Evolutionary conservation across 257 asterid genomes (phyloP).

Genomic region (Solanum raphanifolium): DNA sequence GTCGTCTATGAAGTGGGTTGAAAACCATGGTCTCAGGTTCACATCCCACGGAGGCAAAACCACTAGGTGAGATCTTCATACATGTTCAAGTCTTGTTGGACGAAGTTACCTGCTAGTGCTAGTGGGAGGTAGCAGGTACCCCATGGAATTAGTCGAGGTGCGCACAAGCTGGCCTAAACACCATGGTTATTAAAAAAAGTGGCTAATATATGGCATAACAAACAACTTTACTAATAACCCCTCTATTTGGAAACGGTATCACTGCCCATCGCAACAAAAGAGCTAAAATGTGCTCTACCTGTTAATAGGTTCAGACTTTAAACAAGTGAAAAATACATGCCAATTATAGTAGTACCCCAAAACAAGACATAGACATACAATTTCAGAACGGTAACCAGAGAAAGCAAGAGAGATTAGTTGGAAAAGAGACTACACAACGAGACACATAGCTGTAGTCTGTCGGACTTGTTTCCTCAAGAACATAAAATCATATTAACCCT

Average conservation of each 20-base stretch:
- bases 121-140: neutral
- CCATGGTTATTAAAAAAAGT: neutral
- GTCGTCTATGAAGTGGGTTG: neutral
- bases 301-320: neutral
- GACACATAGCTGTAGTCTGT: neutral
- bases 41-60: neutral
- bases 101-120: neutral
- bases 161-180: neutral
- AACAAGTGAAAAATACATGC: neutral
- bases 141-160: neutral
- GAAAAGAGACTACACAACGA: neutral
- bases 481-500: neutral
- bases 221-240: neutral
- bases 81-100: neutral
- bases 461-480: neutral
- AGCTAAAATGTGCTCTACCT: neutral
- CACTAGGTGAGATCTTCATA: neutral
- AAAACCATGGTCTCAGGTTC: neutral
- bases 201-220: neutral
- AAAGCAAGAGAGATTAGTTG: neutral
- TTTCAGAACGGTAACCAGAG: neutral
- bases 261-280: neutral
- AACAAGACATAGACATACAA: neutral
- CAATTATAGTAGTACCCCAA: neutral
- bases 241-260: neutral